These are phyloP conservation scores for Diatrype stigma DNA, from an alignment of 2,329 filamentous ascomycete genomes.

Conservation along the genomic window DNA sequence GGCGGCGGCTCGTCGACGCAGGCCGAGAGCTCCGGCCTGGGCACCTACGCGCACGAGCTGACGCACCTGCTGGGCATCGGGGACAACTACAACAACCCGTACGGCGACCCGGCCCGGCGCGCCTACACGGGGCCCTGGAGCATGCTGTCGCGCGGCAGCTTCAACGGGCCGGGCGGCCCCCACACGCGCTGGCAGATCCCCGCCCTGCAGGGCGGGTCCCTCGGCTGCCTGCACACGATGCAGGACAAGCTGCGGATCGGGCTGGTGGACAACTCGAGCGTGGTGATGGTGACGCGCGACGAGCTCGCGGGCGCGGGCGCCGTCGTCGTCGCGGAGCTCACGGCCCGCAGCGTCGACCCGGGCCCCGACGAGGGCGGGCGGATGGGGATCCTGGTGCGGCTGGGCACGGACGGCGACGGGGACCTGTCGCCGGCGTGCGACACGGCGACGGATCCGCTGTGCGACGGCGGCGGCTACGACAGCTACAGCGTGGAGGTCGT, in stretches of 20 bases:
- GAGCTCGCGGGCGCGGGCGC: slow-evolving; percentile 39
- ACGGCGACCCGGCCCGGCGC: slow-evolving; percentile 39
- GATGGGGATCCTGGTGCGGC: slow-evolving; percentile 44
- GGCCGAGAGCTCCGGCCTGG: slow-evolving; percentile 49
- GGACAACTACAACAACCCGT: slow-evolving; percentile 55
- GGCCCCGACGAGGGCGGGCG: slow-evolving; percentile 30
- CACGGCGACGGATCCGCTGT: slow-evolving; percentile 37
- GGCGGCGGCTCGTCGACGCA: slow-evolving; percentile 49
- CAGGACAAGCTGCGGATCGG: slow-evolving; percentile 50
- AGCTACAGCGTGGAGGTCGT: slow-evolving; percentile 50
- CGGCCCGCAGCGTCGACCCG: slow-evolving; percentile 42
- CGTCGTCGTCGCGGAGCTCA: slow-evolving; percentile 42
- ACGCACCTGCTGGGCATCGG: slow-evolving; percentile 48
- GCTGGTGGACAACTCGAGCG: slow-evolving; percentile 37
- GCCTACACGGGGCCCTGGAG: slow-evolving; percentile 48
- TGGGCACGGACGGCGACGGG: slow-evolving; percentile 33
- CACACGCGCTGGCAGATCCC: slow-evolving; percentile 51
- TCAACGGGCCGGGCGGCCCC: slow-evolving; percentile 50
- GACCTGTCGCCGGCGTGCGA: slow-evolving; percentile 44
- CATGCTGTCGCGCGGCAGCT: slow-evolving; percentile 48
- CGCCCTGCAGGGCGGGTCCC: slow-evolving; percentile 40
- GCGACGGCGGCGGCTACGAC: slow-evolving; percentile 47
- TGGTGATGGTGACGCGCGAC: slow-evolving; percentile 41
- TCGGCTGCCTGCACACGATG: slow-evolving; percentile 50
- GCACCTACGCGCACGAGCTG: slow-evolving; percentile 49